phyloP scores from a whole-genome alignment of 2,329 filamentous ascomycete species.

The Alternaria hordeiaustralica region DNA sequence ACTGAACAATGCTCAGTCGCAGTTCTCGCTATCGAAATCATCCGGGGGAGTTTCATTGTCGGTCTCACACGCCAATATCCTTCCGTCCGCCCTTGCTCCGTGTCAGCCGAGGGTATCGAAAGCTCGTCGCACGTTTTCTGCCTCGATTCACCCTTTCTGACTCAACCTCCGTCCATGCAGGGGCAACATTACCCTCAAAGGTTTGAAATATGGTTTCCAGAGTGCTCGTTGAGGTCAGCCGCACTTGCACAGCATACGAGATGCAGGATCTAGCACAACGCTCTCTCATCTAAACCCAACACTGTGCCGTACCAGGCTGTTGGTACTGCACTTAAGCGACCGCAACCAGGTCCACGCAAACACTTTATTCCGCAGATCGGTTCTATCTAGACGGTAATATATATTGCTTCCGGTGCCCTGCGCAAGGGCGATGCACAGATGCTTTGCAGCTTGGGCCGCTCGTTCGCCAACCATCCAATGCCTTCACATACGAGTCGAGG shows the following conservation, averaged over 20 bases:
- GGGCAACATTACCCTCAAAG: background rate
- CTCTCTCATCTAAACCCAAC: conserved; percentile 25
- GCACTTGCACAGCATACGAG: conserved; percentile 12
- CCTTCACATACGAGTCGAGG: conserved; percentile 1
- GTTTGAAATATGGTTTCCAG: conserved; percentile 7
- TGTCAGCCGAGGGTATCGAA: background rate
- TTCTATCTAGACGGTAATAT: conserved; percentile 14
- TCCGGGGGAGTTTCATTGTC: background rate
- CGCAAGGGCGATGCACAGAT: conserved; percentile 20
- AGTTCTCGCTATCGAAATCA: background rate
- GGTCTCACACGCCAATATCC: background rate
- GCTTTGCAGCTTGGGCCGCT: conserved; percentile 16
- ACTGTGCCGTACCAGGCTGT: conserved; percentile 23
- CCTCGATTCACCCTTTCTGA: background rate
- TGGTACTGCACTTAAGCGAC: conserved; percentile 23
- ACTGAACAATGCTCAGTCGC: background rate
- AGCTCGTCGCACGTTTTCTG: conserved; percentile 4
- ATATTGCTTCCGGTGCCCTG: conserved; percentile 12
- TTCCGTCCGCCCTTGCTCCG: conserved; percentile 3
- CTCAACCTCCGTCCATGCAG: conserved; percentile 7
- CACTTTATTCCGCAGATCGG: conserved; percentile 30
- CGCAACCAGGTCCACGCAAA: conserved; percentile 12
- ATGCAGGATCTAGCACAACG: conserved; percentile 25
- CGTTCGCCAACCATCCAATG: conserved; percentile 13
- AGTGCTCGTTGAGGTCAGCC: conserved; percentile 15